phyloP scores from a whole-genome alignment of 2,329 filamentous ascomycete genomes.

The Purpureocillium lavendulum region DNA sequence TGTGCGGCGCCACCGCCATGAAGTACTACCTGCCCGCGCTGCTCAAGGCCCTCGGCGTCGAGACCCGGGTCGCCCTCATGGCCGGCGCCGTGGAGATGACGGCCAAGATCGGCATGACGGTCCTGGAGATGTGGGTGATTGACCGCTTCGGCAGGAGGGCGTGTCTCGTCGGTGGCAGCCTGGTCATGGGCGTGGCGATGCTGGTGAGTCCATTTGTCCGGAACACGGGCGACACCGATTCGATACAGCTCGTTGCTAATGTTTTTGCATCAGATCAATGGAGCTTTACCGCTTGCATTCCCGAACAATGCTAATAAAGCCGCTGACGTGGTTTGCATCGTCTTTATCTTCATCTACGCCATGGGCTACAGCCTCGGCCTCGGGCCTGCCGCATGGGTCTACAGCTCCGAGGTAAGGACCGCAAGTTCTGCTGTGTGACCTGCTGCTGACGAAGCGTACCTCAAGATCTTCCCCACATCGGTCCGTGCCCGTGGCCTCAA shows the following conservation, averaged over 20 bases:
- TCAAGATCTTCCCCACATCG: constrained; percentile 49
- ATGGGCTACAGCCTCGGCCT: constrained; percentile 51
- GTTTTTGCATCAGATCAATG: constrained; percentile 37
- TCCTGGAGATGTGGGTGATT: constrained; percentile 49
- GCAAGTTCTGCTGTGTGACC: neutral
- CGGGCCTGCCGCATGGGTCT: constrained; percentile 49
- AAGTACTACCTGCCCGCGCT: constrained; percentile 52
- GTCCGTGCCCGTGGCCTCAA: constrained; percentile 49
- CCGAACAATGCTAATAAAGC: constrained; percentile 37
- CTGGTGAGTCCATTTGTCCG: constrained; percentile 29
- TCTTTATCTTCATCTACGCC: constrained; percentile 50
- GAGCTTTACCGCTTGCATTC: constrained; percentile 40
- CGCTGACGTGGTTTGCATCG: constrained; percentile 41
- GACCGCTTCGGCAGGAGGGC: constrained; percentile 40
- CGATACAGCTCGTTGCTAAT: neutral
- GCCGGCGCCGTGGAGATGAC: constrained; percentile 49
- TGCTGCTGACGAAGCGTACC: no score
- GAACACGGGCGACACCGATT: neutral
- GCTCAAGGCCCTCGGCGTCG: constrained; percentile 40
- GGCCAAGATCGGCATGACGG: constrained; percentile 45
- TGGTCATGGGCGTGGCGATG: constrained; percentile 44
- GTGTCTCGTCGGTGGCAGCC: constrained; percentile 39
- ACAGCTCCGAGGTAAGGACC: constrained; percentile 42
- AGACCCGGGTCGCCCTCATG: constrained; percentile 38
- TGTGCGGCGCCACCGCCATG: constrained; percentile 52